Base-by-base conservation (phyloP, 345 rosid species). In the Dovyalis caffra region DNA sequence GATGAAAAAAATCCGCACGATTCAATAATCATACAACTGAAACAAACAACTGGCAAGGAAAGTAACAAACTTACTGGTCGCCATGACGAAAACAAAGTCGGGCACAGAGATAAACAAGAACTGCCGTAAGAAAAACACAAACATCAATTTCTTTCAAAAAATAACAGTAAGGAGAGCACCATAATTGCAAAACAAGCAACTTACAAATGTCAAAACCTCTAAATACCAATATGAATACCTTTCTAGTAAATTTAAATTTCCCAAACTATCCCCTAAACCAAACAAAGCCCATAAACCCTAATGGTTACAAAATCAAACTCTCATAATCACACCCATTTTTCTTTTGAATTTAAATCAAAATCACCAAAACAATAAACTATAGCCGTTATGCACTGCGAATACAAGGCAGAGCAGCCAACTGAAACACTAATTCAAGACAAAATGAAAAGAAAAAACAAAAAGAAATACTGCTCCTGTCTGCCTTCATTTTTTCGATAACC, bases 41-140 rank as follows among this genome's bases (percentile, higher is more conserved):
- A 16, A 71, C 58, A 51, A 21, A 51, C 25, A 56, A 23, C 61
- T 23, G 11, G 28, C 61, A 23, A 2, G 61, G 15, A 56, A 56
- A 56, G 25, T 23, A 67, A 40, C 21, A 29, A 29, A 77, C 83
- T 79, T 75, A 82, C 85, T 82, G 2, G 82, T 82, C 11, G 87
- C 85, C 83, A 85, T 85, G 72, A 74, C 57, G 32, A 47, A 21
- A 66, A 33, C 18, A 23, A 56, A 26, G 61, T n/a, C 25, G 61
- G 28, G 8, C 28, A 23, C 28, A 23, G 61, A 31, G 66, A 31
- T 28, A 0, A 16, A 62, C 37, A 31, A 62, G 66, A 62, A n/a
- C 23, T 29, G 66, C n/a, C n/a, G 61, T 23, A 23, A 56, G 61
- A 9, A 23, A 56, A 56, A 56, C 12, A 56, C 14, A 56, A 56